Evolutionary conservation across 352 stramenopile species (phyloP), one percentile per base, ranked within the genome.

Genomic region (Phytophthora ramorum): DNA sequence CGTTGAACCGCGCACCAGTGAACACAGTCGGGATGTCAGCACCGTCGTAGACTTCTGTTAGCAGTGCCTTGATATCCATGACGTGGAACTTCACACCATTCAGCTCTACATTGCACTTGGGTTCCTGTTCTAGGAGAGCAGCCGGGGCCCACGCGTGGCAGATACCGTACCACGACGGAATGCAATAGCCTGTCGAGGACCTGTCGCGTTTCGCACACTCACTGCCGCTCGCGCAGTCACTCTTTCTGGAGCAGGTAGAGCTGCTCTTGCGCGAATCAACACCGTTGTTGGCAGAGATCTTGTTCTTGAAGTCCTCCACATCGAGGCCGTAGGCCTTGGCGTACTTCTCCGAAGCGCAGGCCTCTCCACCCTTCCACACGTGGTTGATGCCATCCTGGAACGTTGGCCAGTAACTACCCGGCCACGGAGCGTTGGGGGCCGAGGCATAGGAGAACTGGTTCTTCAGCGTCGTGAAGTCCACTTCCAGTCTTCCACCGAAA

Each of bases 381-480:
- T 63, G 49, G 73, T 89, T 89, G 64, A 89, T 89, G 35, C 80
- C 69, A 52, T 89, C 80, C 44, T 74, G 60, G 67, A 75, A 87
- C 20, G 60, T 69, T 6, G 78, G 74, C 76, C 78, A 89, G 71
- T 89, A 89, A 62, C 73, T 83, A 58, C 69, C 66, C 4, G 76
- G 61, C 76, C 76, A 81, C 5, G 75, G 75, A 6, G 54, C 59
- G 3, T 38, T 38, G 8, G 69, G 48, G 2, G 51, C 69, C 8
- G 22, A 0, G 45, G 44, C 17, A 28, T 16, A n/a, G n/a, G n/a
- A n/a, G 55, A 76, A 76, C 13, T 67, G 65, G 35, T 28, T 46
- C 45, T 66, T 56, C 17, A 79, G 60, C 19, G 63, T 60, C 19
- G 61, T 28, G 40, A 73, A 58, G 35, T 67, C 75, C 22, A 47